phyloP scores from a whole-genome alignment of 495 filamentous ascomycete species.

The Letharia columbiana region DNA sequence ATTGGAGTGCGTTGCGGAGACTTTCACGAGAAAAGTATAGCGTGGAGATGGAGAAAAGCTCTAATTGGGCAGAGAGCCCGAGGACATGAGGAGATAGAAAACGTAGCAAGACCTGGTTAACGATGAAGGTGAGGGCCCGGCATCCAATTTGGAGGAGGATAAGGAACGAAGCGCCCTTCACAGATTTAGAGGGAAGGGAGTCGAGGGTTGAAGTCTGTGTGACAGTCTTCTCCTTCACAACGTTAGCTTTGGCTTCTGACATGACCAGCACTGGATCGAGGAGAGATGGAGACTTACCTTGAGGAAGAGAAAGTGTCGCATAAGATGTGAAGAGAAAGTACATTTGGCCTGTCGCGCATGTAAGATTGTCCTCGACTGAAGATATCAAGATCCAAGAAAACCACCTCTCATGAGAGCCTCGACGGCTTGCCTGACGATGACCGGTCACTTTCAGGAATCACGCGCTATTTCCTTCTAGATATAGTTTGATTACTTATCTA shows the following conservation, averaged over 20 bases:
- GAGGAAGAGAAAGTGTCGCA: not conserved
- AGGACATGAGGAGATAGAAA: slow-evolving; percentile 75
- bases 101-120: slow-evolving; percentile 84
- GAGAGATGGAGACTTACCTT: slow-evolving; percentile 10
- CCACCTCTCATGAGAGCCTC: no score
- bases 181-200: slow-evolving; percentile 36
- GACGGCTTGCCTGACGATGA: no score
- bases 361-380: slow-evolving; percentile 8
- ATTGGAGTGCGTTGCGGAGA: slow-evolving; percentile 74
- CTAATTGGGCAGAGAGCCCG: slow-evolving; percentile 78
- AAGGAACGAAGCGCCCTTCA: slow-evolving; percentile 68
- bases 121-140: slow-evolving; percentile 75
- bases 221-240: not conserved
- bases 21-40: slow-evolving; percentile 89
- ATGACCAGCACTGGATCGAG: slow-evolving; percentile 5
- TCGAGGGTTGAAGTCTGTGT: not conserved
- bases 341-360: slow-evolving; percentile 6
- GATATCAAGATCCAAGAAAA: not conserved
- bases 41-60: slow-evolving; percentile 79
- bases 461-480: not conserved
- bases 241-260: not conserved
- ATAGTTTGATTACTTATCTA: not conserved
- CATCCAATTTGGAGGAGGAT: slow-evolving; percentile 80
- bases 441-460: not conserved
- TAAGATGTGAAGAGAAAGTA: not conserved